These are phyloP conservation scores for Entamoeba moshkovskii DNA, from an alignment of 208 protist genomes.

Conservation along the genomic window DNA sequence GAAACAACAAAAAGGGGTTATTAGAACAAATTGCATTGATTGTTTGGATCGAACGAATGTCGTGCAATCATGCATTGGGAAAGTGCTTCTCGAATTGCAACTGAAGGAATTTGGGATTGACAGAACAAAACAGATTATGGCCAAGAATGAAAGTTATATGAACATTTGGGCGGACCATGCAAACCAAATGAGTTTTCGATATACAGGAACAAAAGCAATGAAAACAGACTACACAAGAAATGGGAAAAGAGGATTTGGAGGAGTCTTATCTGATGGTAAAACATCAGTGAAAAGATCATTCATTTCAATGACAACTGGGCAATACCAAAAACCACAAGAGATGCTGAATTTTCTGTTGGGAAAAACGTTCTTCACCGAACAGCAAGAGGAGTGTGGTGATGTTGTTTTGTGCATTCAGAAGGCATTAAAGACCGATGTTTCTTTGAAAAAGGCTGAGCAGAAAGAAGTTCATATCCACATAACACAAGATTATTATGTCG, in stretches of 20 bases:
- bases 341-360: not conserved
- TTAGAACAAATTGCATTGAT: conserved; percentile 40
- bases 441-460: not conserved
- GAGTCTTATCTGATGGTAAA: conserved; percentile 15
- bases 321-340: not conserved
- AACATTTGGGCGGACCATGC: conserved; percentile 29
- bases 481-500: not conserved
- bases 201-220: conserved; percentile 30
- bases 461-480: not conserved
- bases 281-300: not conserved
- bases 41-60: conserved; percentile 40
- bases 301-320: not conserved
- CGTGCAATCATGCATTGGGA: conserved; percentile 13
- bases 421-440: not conserved
- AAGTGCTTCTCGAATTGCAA: not conserved
- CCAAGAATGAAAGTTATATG: not conserved
- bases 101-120: not conserved
- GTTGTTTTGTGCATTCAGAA: not conserved
- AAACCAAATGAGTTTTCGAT: conserved; percentile 15
- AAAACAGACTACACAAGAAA: conserved; percentile 25
- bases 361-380: not conserved
- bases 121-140: not conserved
- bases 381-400: not conserved
- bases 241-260: conserved; percentile 28
- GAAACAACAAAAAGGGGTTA: conserved; percentile 16